Conservation (phyloP, 495 filamentous ascomycete genomes). For the Penicillium pancosmium region DNA sequence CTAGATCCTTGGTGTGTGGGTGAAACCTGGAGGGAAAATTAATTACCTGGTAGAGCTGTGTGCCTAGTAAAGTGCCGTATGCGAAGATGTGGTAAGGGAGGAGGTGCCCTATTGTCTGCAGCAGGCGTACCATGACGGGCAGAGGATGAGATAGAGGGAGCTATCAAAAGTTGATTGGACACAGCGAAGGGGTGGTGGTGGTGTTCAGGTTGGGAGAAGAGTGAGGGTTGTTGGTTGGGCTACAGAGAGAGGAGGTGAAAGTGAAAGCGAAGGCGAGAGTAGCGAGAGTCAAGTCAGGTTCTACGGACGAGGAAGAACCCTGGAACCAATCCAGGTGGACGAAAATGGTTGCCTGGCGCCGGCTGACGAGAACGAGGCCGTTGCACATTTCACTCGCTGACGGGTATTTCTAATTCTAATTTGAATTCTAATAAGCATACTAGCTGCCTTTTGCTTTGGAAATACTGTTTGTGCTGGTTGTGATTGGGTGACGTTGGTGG, state of each 20-base stretch:
- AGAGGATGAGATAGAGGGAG: background rate
- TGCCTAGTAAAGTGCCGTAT: slow-evolving; percentile 56
- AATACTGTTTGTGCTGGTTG: background rate
- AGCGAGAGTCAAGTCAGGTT: background rate
- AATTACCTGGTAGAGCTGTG: slow-evolving; percentile 49
- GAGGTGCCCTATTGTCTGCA: slow-evolving; percentile 23
- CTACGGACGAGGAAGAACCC: slow-evolving; percentile 6
- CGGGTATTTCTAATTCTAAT: background rate
- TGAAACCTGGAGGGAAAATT: too few species aligned
- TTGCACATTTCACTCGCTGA: background rate
- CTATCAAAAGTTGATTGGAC: background rate
- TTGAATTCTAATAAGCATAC: too few species aligned
- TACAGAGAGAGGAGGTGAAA: too few species aligned
- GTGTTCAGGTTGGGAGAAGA: background rate
- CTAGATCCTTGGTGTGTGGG: background rate
- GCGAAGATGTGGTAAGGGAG: slow-evolving; percentile 52
- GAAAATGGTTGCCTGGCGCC: slow-evolving; percentile 10
- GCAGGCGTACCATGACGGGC: slow-evolving; percentile 18
- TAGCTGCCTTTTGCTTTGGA: background rate
- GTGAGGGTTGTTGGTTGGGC: background rate
- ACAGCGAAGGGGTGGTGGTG: background rate
- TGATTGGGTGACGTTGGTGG: background rate
- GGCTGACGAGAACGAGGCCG: slow-evolving; percentile 2
- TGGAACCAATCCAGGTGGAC: background rate
- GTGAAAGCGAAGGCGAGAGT: background rate